A percentile compares a stretch with the other conserved stretches of the same genome.
phyloP scores from a whole-genome alignment of 371 early-diverging fungal genomes.

The Mortierella sp. region DNA sequence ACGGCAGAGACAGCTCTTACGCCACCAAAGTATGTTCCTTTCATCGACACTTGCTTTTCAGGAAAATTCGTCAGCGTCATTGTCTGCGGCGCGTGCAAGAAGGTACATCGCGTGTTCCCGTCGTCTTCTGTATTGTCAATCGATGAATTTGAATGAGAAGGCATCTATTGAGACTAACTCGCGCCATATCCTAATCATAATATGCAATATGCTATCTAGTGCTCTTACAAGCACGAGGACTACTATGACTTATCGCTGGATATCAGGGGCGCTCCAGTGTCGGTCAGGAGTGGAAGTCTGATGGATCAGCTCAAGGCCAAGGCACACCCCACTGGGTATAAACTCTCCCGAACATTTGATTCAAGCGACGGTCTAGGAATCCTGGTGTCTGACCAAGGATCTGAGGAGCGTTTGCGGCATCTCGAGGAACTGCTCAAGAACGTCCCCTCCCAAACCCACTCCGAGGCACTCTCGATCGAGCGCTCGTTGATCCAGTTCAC shows the following conservation, averaged over 20 bases:
- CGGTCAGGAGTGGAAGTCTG: slow-evolving; percentile 21
- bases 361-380: slow-evolving; percentile 23
- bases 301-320: slow-evolving; percentile 23
- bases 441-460: slow-evolving; percentile 14
- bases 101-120: slow-evolving; percentile 39
- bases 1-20: slow-evolving; percentile 29
- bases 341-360: slow-evolving; percentile 8
- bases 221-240: slow-evolving; percentile 43
- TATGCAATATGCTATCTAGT: not conserved
- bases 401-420: slow-evolving; percentile 35
- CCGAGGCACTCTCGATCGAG: slow-evolving; percentile 32
- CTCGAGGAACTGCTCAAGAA: slow-evolving; percentile 46
- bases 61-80: slow-evolving; percentile 71
- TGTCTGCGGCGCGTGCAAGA: slow-evolving; percentile 71
- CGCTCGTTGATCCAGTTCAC: slow-evolving; percentile 52
- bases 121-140: not conserved
- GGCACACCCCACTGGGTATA: slow-evolving; percentile 20
- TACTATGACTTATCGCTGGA: slow-evolving; percentile 45
- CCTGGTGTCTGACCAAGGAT: slow-evolving; percentile 22
- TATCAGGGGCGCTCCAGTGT: slow-evolving; percentile 23
- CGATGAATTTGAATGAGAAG: not conserved
- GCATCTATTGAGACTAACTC: not conserved
- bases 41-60: slow-evolving; percentile 75
- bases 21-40: slow-evolving; percentile 60
- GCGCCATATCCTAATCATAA: not conserved